These are phyloP conservation scores for Skeletonema costatum DNA, from an alignment of 108 stramenopile species.

Conservation along the genomic window DNA sequence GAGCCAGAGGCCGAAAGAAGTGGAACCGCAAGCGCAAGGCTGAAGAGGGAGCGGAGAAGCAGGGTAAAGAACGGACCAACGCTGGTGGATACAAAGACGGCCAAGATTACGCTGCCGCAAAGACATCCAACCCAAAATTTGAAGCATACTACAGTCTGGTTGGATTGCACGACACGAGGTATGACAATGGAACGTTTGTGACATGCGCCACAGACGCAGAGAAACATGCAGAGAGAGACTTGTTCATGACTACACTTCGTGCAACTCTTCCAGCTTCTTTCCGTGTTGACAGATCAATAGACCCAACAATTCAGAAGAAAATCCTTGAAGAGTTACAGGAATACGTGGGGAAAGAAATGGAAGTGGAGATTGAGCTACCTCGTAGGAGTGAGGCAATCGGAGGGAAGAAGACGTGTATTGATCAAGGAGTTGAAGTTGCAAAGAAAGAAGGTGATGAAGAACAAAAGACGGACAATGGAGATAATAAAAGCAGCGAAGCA, in stretches of 20 bases:
- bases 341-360: slow-evolving; percentile 76
- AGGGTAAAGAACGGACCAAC: slow-evolving; percentile 31
- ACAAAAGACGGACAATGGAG: slow-evolving; percentile 2
- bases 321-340: slow-evolving; percentile 66
- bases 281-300: slow-evolving; percentile 75
- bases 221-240: slow-evolving; percentile 59
- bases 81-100: slow-evolving; percentile 10
- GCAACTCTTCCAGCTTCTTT: slow-evolving; percentile 76
- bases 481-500: background rate
- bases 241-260: slow-evolving; percentile 62
- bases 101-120: slow-evolving; percentile 33
- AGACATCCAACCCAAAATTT: slow-evolving; percentile 69
- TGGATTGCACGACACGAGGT: slow-evolving; percentile 57
- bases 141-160: slow-evolving; percentile 83
- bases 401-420: slow-evolving; percentile 37
- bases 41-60: slow-evolving; percentile 29
- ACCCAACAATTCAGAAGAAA: slow-evolving; percentile 51
- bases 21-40: slow-evolving; percentile 54
- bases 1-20: slow-evolving; percentile 6
- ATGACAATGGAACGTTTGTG: slow-evolving; percentile 43
- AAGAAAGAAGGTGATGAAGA: slow-evolving; percentile 17
- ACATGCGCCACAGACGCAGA: slow-evolving; percentile 59
- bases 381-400: slow-evolving; percentile 44
- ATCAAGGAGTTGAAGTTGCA: slow-evolving; percentile 1
- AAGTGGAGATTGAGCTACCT: slow-evolving; percentile 63